A percentile compares a stretch with the other conserved stretches of the same genome.
Evolutionary conservation across 148 eudicot genomes (phyloP).

Genomic region (Rhododendron kiyosumense): DNA sequence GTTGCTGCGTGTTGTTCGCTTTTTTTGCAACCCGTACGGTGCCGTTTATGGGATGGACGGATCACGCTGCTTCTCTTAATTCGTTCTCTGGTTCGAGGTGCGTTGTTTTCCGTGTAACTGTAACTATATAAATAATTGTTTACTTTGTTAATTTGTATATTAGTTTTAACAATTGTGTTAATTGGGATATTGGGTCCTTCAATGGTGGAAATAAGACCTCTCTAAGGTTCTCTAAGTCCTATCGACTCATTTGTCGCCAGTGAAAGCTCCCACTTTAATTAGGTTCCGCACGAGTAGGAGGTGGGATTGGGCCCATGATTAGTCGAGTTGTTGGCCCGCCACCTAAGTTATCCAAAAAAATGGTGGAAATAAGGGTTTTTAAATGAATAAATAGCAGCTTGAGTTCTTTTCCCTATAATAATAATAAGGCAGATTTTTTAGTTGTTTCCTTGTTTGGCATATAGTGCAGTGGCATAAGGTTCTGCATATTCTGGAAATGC

Average conservation of each 20-base stretch:
- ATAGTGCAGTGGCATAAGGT: not conserved
- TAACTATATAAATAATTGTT: not conserved
- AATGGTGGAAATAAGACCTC: not conserved
- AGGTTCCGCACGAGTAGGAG: no score
- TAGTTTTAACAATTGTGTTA: not conserved
- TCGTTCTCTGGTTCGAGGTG: constrained; percentile 29
- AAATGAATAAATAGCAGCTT: not conserved
- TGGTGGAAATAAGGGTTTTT: not conserved
- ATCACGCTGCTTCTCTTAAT: constrained; percentile 16
- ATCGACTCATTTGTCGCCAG: no score
- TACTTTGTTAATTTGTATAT: not conserved
- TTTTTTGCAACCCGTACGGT: constrained; percentile 33
- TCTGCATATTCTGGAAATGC: not conserved
- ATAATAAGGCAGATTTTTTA: not conserved
- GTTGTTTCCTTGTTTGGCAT: not conserved
- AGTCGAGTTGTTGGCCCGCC: no score
- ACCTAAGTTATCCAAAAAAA: no score
- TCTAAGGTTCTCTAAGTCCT: no score
- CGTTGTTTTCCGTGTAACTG: not conserved
- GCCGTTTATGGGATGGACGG: constrained; percentile 41
- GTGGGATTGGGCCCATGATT: no score
- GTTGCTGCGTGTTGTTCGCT: constrained; percentile 34
- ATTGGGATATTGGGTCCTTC: not conserved
- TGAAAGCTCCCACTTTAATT: no score
- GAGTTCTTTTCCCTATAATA: not conserved